phyloP scores from a whole-genome alignment of 805 yeast species.

The Kluyveromyces siamensis region DNA sequence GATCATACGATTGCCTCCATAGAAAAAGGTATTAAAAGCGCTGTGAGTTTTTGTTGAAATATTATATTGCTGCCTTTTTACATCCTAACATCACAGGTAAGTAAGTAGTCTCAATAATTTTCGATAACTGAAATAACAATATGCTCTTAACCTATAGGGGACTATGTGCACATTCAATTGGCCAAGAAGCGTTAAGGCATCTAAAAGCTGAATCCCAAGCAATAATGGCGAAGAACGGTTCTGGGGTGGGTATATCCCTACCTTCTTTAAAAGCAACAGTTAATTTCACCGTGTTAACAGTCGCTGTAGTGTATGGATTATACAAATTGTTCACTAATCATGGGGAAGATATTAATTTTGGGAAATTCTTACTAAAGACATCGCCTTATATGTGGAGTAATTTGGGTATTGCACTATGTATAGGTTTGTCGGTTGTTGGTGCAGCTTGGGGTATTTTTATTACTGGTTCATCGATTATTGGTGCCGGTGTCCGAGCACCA shows the following conservation, averaged over 20 bases:
- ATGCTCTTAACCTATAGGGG: not conserved
- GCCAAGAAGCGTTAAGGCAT: not conserved
- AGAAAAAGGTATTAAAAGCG: too few species aligned
- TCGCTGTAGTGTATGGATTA: constrained; percentile 20
- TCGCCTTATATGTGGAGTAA: constrained; percentile 98
- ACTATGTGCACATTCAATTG: not conserved
- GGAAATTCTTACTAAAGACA: constrained; percentile 71
- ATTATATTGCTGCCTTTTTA: not conserved
- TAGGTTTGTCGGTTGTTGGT: constrained; percentile 90
- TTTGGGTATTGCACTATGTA: constrained; percentile 81
- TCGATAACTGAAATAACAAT: not conserved
- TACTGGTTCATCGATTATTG: constrained; percentile 88
- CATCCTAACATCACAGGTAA: not conserved
- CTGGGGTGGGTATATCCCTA: constrained; percentile 4
- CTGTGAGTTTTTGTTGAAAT: too few species aligned
- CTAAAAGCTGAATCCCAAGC: not conserved
- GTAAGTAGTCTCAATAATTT: not conserved
- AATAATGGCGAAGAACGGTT: constrained; percentile 3
- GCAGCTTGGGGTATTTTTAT: constrained; percentile 99
- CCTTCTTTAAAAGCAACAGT: constrained; percentile 12
- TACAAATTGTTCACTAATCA: constrained; percentile 70
- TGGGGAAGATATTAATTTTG: constrained; percentile 88
- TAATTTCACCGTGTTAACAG: constrained; percentile 15
- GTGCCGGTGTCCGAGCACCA: constrained; percentile 98
- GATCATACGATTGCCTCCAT: too few species aligned